Conservation (phyloP, 495 filamentous ascomycete genomes). For the Darksidea phi region DNA sequence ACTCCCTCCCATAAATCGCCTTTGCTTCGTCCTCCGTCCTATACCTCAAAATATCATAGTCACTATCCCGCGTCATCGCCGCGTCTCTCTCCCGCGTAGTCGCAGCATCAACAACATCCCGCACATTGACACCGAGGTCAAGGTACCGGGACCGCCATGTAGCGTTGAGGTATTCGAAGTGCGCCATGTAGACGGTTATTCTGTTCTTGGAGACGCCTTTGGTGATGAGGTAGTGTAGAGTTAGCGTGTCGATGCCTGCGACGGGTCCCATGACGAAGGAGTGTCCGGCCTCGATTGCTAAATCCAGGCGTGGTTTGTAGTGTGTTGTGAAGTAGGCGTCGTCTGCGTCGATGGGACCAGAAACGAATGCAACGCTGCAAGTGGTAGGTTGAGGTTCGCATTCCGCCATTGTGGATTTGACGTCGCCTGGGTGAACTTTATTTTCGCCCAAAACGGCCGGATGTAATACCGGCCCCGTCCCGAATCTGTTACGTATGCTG, state of each 20-base stretch:
- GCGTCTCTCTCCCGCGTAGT: slow-evolving; percentile 27
- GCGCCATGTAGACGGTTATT: slow-evolving; percentile 28
- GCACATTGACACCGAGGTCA: slow-evolving; percentile 13
- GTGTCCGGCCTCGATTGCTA: slow-evolving; percentile 13
- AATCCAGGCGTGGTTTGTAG: slow-evolving; percentile 4
- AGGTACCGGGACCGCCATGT: background rate
- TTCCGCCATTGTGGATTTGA: too few species aligned
- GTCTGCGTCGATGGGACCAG: slow-evolving; percentile 23
- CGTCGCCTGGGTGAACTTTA: too few species aligned
- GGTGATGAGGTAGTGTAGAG: slow-evolving; percentile 16
- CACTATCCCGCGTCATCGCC: slow-evolving; percentile 23
- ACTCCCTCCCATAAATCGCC: slow-evolving; percentile 17
- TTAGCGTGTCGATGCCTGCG: slow-evolving; percentile 24
- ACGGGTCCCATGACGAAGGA: slow-evolving; percentile 28
- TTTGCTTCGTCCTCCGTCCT: slow-evolving; percentile 22
- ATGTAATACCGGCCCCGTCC: too few species aligned
- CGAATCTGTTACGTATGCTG: too few species aligned
- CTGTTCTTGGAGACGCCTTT: background rate
- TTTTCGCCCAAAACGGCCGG: too few species aligned
- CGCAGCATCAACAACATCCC: slow-evolving; percentile 1
- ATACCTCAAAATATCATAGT: slow-evolving; percentile 31
- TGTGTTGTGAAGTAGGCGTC: slow-evolving; percentile 18
- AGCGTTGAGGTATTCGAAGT: slow-evolving; percentile 11
- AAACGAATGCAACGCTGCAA: slow-evolving; percentile 18
- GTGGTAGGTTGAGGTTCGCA: too few species aligned